A percentile compares a stretch with the other conserved stretches of the same genome.
Evolutionary conservation across 805 yeast genomes (phyloP).

Genomic region (Saturnispora ahearnii): DNA sequence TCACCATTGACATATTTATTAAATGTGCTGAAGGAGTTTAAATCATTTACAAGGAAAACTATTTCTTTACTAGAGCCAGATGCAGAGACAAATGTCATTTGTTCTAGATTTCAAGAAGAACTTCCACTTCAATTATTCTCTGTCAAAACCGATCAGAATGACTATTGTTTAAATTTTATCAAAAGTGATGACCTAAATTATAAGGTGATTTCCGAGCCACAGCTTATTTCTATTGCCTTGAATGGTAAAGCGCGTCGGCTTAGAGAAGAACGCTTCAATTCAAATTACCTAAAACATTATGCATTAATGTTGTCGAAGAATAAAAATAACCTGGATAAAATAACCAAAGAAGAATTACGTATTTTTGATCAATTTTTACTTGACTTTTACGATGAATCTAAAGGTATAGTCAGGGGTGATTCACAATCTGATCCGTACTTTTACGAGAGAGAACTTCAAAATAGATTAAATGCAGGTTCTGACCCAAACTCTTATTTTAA

Average conservation of each 20-base stretch:
- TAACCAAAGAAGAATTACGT: constrained; percentile 30
- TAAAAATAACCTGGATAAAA: constrained; percentile 26
- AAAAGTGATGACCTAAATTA: neutral
- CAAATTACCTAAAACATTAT: constrained; percentile 39
- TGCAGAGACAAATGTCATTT: neutral
- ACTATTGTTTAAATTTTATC: neutral
- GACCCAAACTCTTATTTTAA: neutral
- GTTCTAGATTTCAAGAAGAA: neutral
- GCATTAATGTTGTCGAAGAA: constrained; percentile 38
- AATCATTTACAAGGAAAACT: neutral
- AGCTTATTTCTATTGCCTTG: constrained; percentile 5
- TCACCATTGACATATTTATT: neutral
- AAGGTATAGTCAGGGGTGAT: constrained; percentile 1
- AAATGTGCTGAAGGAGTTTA: neutral
- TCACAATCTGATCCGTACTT: neutral
- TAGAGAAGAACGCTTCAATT: constrained; percentile 42
- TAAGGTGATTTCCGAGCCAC: neutral
- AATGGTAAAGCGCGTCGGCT: constrained; percentile 12
- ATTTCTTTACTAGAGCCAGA: neutral
- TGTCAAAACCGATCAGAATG: too few relatives aligned
- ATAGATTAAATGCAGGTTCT: neutral
- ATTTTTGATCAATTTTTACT: constrained; percentile 17
- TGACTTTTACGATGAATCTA: constrained; percentile 5
- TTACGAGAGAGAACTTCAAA: constrained; percentile 5
- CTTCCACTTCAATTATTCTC: neutral